Evolutionary conservation across 768 basidiomycete species (phyloP), one percentile per base, ranked within the genome.

Genomic region (Trametes meyenii): DNA sequence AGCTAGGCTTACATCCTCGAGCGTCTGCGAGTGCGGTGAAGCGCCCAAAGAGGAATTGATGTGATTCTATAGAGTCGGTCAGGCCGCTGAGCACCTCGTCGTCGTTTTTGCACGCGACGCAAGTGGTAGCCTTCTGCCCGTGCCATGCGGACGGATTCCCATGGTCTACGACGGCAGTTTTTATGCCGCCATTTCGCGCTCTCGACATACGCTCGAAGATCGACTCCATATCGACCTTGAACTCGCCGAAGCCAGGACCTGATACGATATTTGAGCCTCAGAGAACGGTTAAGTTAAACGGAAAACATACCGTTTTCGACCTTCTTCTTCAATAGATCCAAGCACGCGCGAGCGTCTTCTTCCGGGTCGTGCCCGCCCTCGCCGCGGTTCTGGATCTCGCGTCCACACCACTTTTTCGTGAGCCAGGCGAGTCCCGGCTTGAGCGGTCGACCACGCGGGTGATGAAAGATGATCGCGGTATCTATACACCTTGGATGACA

Each of bases 371-470:
- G 96, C 2, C 94, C 94, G 2, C 89, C 90, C 51, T 90, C 89
- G 0, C 92, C 93, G 0, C 84, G 77, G 0, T 82, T 85, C 73
- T 98, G 96, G 44, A 99, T 98, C 67, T 95, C 92, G 52, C 90
- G 83, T 12, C 84, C 84, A 58, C 93, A 88, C 94, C 94, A 98
- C 71, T 93, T 94, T 70, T 92, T 91, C 46, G 93, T 92, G 46
- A 99, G 84, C 94, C 94, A 98, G n/a, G 95, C 95, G 7, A 99
- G 82, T 1, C 92, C 94, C 0, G 96, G 94, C 75, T 98, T 98
- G 63, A 94, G 85, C 0, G 96, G 95, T 42, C 93, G 85, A 1
- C 96, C 95, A 19, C 94, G 88, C 0, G 96, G 94, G 75, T 99
- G 96, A 70, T 95, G 90, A 76, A 88, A 99, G 11, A 89, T 72